Evolutionary conservation across 2,329 filamentous ascomycete species (phyloP), one percentile per base, ranked within the genome.

Genomic region (Coniochaeta hoffmannii): DNA sequence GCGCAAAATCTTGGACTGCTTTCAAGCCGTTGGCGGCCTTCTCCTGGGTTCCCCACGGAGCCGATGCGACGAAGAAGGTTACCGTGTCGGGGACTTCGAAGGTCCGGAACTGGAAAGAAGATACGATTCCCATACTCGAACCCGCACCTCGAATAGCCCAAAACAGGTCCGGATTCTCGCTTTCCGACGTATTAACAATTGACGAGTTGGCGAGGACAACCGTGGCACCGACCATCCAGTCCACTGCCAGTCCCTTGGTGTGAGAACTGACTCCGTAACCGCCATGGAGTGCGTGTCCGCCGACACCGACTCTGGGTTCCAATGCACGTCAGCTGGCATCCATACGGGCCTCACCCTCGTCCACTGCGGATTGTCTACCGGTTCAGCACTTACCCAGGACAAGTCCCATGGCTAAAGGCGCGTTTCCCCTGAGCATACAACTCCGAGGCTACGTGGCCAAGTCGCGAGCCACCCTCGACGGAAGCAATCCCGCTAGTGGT

Each of bases 401-500:
- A 81, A 1, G 77, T 78, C n/a, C 78, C 78, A 51, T 81, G 77
- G 26, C 74, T 68, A 4, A 81, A 66, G 2, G 73, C 77, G 14
- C 64, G 73, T 60, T 57, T 61, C 0, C 69, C 70, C 53, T 75
- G 68, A 15, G 64, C 62, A 51, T 68, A 71, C 4, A 78, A 62
- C 57, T 74, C 68, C 4, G 57, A 63, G 0, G 73, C 74, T 7
- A 78, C 68, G 53, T 76, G 73, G 0, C 79, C 80, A 2, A 83
- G 66, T 10, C 78, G 68, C 1, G 78, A 73, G 17, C 80, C 80
- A 12, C 73, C 73, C 54, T 79, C 73, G 14, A 78, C 70, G 22
- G 66, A 71, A 0, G 72, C 76, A 44, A 76, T 67, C 2, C 68
- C 66, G 3, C 71, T 76, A 6, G 58, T 59, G 7, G 65, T 60